These are phyloP conservation scores for Trichoderma arundinaceum DNA, from an alignment of 2,329 filamentous ascomycete genomes.

Conservation along the genomic window DNA sequence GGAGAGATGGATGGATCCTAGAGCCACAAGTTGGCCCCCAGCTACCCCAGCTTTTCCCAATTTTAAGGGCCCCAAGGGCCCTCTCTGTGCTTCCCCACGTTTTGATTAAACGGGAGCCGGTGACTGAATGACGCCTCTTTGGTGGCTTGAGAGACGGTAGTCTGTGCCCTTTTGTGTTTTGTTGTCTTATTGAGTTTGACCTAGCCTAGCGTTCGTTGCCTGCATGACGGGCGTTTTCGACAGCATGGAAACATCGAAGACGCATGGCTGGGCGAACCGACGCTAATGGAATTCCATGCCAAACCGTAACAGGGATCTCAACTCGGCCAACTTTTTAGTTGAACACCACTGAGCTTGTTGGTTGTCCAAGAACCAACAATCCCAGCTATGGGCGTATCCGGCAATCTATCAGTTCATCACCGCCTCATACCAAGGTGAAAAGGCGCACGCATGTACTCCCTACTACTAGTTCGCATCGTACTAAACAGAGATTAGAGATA, in stretches of 20 bases:
- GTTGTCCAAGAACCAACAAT: background rate
- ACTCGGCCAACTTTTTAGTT: constrained; percentile 21
- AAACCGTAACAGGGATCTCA: constrained; percentile 7
- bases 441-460: background rate
- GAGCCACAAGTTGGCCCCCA: background rate
- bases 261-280: background rate
- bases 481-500: constrained; percentile 18
- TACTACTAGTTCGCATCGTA: background rate
- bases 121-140: background rate
- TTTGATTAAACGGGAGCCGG: constrained; percentile 1
- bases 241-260: background rate
- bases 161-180: background rate
- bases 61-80: background rate
- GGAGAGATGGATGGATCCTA: background rate
- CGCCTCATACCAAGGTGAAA: constrained; percentile 6
- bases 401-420: constrained; percentile 5
- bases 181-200: background rate
- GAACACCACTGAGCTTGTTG: background rate
- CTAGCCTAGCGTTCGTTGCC: background rate
- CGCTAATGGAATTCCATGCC: constrained; percentile 13
- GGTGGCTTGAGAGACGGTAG: background rate
- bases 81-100: constrained; percentile 17
- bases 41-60: constrained; percentile 26
- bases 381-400: constrained; percentile 1
- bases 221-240: background rate